A percentile compares a stretch with the other conserved stretches of the same genome.
These are phyloP conservation scores for Silene latifolia DNA, from an alignment of 148 eudicot genomes.

Conservation along the genomic window DNA sequence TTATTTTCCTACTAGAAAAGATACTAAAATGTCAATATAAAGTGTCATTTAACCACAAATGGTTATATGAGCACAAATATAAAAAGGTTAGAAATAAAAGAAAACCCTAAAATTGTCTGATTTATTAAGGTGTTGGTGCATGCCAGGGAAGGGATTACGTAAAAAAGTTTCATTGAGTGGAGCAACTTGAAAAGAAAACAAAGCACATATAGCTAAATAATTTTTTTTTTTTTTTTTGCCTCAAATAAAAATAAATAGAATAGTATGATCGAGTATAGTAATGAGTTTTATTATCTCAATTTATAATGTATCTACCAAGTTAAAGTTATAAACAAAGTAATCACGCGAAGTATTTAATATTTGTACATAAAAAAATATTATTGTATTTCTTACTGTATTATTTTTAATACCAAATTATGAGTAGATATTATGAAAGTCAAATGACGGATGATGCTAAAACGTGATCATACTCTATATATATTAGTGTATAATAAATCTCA, in stretches of 20 bases:
- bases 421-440: too few species aligned
- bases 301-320: not conserved
- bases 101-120: not conserved
- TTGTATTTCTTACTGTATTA: too few species aligned
- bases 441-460: too few species aligned
- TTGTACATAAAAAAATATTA: too few species aligned
- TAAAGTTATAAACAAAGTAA: too few species aligned
- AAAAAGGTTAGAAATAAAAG: not conserved
- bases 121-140: constrained; percentile 1
- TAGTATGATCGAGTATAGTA: not conserved
- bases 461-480: too few species aligned
- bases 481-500: too few species aligned
- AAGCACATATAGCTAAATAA: not conserved
- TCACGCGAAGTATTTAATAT: too few species aligned
- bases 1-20: not conserved
- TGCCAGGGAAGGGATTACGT: constrained; percentile 21
- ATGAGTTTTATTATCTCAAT: not conserved
- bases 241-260: not conserved
- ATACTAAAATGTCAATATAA: not conserved
- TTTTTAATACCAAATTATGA: too few species aligned
- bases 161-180: constrained; percentile 14
- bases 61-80: not conserved
- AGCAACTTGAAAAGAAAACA: constrained; percentile 20
- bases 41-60: constrained; percentile 5
- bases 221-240: not conserved